Base-by-base conservation (phyloP, 495 filamentous ascomycete species). In the Penicillium mononematosum region DNA sequence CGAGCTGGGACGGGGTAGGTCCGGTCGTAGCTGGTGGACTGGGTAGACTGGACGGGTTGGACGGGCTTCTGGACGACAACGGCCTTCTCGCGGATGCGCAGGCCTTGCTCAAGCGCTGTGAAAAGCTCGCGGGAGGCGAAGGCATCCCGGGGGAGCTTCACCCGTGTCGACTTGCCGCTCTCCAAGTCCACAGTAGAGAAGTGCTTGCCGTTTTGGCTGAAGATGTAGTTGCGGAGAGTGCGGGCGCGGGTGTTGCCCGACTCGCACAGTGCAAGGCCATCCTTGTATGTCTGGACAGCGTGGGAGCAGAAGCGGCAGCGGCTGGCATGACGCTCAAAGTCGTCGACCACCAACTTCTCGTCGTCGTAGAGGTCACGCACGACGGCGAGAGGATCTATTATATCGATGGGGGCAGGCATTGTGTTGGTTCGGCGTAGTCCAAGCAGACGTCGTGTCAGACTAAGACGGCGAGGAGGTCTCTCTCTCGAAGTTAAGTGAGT, bases 141-240 rank as follows among this genome's bases (percentile, higher is more conserved):
- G 50, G 66, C 74, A 39, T 74, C 67, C 9, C 68, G 65, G 3
- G 80, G 80, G 22, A 83, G 76, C 63, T 81, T 78, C 52, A 84
- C 72, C 6, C 79, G 70, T 8, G 70, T 76, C 0, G 69, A 61
- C 53, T 76, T 69, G 64, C 70, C 70, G 50, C 53, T 63, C 24
- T 81, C 78, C 14, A 65, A 69, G 66, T 81, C 80, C 49, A 81
- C 69, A 11, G 69, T 69, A 0, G 81, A 82, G 61, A 71, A 79
- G 44, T 75, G 64, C 53, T 76, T 77, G 36, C 77, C 74, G 39
- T 72, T 72, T 58, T 75, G 71, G 58, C 70, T 71, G 71, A 80
- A 78, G 24, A 83, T 58, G 56, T 83, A 82, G 17, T 73, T 66
- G 55, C 70, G 68, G n/a, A 84, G 76, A 58, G 77, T 71, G 50